Evolutionary conservation across 2,329 filamentous ascomycete species (phyloP).

Genomic region (Talaromyces sp.): DNA sequence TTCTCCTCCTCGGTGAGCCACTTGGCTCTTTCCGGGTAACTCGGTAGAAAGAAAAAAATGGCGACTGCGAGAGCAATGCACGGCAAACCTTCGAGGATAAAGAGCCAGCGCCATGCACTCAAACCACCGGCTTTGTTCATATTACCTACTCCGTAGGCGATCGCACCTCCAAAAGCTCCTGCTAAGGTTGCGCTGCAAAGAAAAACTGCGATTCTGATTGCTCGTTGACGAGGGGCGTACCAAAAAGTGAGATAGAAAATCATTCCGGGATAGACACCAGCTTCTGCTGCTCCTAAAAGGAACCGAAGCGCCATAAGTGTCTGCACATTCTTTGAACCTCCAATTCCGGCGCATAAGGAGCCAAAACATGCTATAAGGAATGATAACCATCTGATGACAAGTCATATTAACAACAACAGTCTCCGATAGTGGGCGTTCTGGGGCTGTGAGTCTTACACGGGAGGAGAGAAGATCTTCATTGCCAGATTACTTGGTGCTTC

Average conservation of each 20-base stretch:
- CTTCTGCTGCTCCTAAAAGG: conserved; percentile 15
- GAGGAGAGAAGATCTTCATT: conserved; percentile 1
- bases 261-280: conserved; percentile 21
- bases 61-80: conserved; percentile 62
- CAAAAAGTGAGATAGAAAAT: conserved; percentile 32
- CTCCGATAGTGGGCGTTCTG: too few relatives aligned
- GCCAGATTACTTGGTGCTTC: conserved; percentile 19
- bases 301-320: conserved; percentile 14
- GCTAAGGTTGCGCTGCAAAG: conserved; percentile 39
- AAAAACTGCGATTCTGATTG: conserved; percentile 11
- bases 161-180: conserved; percentile 58
- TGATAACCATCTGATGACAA: too few relatives aligned
- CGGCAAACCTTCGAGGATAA: conserved; percentile 60
- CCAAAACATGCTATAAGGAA: conserved; percentile 12
- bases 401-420: too few relatives aligned
- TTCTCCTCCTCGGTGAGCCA: conserved; percentile 66
- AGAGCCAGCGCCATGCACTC: conserved; percentile 47
- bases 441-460: too few relatives aligned
- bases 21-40: conserved; percentile 68
- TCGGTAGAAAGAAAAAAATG: conserved; percentile 58
- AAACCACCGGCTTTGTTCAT: conserved; percentile 57
- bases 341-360: conserved; percentile 12
- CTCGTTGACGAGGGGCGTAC: conserved; percentile 23
- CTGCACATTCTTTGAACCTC: conserved; percentile 8
- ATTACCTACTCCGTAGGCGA: conserved; percentile 58